phyloP scores from a whole-genome alignment of 2,329 filamentous ascomycete genomes.

The Fusarium sp. region DNA sequence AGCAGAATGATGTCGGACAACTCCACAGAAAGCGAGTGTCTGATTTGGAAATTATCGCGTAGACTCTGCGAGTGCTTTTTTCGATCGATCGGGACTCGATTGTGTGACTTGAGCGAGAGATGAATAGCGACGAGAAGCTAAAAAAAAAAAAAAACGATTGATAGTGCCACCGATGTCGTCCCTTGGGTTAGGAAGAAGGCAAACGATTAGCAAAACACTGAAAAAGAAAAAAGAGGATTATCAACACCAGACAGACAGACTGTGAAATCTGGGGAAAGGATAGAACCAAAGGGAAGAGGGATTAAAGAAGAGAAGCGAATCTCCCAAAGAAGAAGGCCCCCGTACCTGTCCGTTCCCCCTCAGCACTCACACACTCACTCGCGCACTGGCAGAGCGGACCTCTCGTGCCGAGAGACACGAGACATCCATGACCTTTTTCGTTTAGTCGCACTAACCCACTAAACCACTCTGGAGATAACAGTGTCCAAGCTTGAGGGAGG shows the following conservation, averaged over 20 bases:
- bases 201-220: constrained; percentile 18
- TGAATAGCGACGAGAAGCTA: background rate
- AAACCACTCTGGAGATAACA: constrained; percentile 25
- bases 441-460: constrained; percentile 24
- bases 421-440: constrained; percentile 21
- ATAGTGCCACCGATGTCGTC: constrained; percentile 21
- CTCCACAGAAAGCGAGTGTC: background rate
- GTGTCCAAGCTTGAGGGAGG: background rate
- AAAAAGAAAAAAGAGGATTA: constrained; percentile 19
- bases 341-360: background rate
- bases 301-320: constrained; percentile 30
- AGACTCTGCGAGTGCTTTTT: constrained; percentile 6
- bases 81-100: constrained; percentile 26
- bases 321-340: background rate
- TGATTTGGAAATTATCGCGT: constrained; percentile 7
- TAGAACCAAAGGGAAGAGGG: constrained; percentile 11
- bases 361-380: background rate
- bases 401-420: constrained; percentile 26
- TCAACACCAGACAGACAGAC: constrained; percentile 1
- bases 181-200: background rate
- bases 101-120: constrained; percentile 33
- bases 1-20: constrained; percentile 2
- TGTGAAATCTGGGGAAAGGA: constrained; percentile 14
- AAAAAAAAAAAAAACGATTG: constrained; percentile 19
- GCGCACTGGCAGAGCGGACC: constrained; percentile 12